These are phyloP conservation scores for Rosa chinensis DNA, from an alignment of 306 rosid genomes.

Conservation along the genomic window DNA sequence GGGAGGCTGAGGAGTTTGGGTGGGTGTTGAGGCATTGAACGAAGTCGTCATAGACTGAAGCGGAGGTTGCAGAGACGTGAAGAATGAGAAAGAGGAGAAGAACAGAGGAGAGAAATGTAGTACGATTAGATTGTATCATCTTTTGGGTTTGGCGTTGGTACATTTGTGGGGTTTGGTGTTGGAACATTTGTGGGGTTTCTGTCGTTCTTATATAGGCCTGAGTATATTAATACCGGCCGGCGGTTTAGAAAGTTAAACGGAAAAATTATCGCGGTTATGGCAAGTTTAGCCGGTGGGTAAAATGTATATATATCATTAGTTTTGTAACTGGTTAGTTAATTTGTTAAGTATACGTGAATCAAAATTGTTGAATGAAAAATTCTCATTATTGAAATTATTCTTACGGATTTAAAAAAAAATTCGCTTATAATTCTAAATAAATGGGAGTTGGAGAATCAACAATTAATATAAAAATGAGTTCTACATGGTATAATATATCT, in stretches of 20 bases:
- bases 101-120: not conserved
- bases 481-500: too few species aligned
- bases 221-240: not conserved
- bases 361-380: too few species aligned
- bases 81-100: constrained; percentile 15
- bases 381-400: too few species aligned
- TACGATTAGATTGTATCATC: not conserved
- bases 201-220: not conserved
- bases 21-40: constrained; percentile 49
- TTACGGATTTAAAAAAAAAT: too few species aligned
- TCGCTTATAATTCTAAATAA: too few species aligned
- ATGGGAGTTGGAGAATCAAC: too few species aligned
- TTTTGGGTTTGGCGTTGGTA: not conserved
- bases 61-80: constrained; percentile 35
- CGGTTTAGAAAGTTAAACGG: not conserved
- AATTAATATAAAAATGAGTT: too few species aligned
- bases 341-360: too few species aligned
- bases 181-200: not conserved
- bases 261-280: not conserved
- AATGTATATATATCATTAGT: too few species aligned
- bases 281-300: not conserved
- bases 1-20: constrained; percentile 32
- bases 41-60: constrained; percentile 46
- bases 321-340: too few species aligned
- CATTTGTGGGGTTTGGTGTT: not conserved